Evolutionary conservation across 1,284 basidiomycete genomes (phyloP).

Genomic region (Termitomyces sp.): DNA sequence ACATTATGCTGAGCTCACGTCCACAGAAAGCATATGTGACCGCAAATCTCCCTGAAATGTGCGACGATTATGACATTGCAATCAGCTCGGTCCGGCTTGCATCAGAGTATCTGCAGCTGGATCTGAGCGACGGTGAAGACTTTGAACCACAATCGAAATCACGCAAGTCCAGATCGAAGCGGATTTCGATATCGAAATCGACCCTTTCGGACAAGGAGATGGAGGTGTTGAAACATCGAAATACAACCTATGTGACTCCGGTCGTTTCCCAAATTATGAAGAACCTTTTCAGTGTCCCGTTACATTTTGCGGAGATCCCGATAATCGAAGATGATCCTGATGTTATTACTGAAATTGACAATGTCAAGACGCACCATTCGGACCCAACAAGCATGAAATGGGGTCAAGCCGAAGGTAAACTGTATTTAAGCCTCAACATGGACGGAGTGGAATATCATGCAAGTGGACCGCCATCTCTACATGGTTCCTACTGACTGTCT

Average conservation of each 20-base stretch:
- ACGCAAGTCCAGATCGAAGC: neutral
- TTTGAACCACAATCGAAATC: neutral
- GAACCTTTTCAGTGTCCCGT: conserved; percentile 41
- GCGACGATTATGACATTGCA: conserved; percentile 11
- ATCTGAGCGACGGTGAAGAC: conserved; percentile 1
- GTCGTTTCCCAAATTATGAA: conserved; percentile 41
- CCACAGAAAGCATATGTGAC: conserved; percentile 35
- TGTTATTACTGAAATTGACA: conserved; percentile 19
- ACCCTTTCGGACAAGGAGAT: conserved; percentile 24
- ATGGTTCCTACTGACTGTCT: conserved; percentile 4
- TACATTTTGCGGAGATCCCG: conserved; percentile 32
- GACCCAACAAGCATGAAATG: conserved; percentile 47
- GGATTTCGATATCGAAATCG: neutral
- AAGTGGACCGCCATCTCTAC: conserved; percentile 17
- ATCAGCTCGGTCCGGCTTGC: conserved; percentile 30
- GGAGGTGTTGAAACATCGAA: conserved; percentile 35
- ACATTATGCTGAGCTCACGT: neutral
- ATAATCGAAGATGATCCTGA: conserved; percentile 22
- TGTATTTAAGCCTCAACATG: conserved; percentile 42
- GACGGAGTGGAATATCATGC: conserved; percentile 54
- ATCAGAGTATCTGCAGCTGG: conserved; percentile 17
- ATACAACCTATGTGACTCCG: conserved; percentile 45
- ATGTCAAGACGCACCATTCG: conserved; percentile 33
- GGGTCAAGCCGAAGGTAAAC: conserved; percentile 30
- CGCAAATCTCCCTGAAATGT: conserved; percentile 30